Conservation (phyloP, 805 yeast genomes). For the Metschnikowia henanensis region DNA sequence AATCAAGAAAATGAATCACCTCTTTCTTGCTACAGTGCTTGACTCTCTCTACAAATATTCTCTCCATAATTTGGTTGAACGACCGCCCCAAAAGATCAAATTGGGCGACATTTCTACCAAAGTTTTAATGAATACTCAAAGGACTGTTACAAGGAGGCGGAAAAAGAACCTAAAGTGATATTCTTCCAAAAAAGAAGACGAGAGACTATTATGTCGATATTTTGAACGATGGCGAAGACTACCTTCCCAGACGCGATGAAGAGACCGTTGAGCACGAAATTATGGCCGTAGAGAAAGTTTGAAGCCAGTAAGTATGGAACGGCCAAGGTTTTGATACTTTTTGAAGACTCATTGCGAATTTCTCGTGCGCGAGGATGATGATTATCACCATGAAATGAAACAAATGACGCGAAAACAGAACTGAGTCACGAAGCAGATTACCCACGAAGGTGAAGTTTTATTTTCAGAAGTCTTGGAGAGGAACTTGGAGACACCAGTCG, state of each 20-base stretch:
- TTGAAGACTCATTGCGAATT: too few species aligned
- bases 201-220: not conserved
- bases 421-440: too few species aligned
- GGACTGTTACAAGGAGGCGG: not conserved
- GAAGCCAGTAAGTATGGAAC: too few species aligned
- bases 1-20: constrained; percentile 2
- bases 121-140: not conserved
- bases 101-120: not conserved
- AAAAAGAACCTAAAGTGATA: not conserved
- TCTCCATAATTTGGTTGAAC: constrained; percentile 1
- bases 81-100: not conserved
- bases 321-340: too few species aligned
- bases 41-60: constrained; percentile 4
- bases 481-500: too few species aligned
- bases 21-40: constrained; percentile 5
- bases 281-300: too few species aligned
- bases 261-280: constrained; percentile 1
- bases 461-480: too few species aligned
- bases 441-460: too few species aligned
- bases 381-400: too few species aligned
- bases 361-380: too few species aligned
- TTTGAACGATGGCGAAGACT: constrained; percentile 5
- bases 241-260: constrained; percentile 3
- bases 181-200: constrained; percentile 2
- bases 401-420: too few species aligned